Conservation (phyloP, 768 basidiomycete species). For the Krasilnikovozyma curviuscula region DNA sequence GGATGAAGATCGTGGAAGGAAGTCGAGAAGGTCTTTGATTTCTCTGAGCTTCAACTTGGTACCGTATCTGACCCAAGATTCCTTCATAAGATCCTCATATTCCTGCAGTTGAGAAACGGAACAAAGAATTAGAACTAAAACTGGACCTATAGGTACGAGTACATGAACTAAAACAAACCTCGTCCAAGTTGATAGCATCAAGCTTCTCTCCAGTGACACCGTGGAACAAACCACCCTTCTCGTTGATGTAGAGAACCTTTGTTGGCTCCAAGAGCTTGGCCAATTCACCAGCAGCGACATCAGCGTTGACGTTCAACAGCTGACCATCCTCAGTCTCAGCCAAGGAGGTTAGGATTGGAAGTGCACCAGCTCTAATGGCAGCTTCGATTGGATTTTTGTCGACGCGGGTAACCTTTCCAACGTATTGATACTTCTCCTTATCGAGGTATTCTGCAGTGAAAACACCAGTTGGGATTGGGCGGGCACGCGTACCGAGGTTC, state of each 20-base stretch:
- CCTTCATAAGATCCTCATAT: slow-evolving; percentile 88
- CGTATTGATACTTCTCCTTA: slow-evolving; percentile 80
- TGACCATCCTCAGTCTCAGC: slow-evolving; percentile 94
- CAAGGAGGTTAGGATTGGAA: slow-evolving; percentile 85
- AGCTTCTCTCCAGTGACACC: slow-evolving; percentile 92
- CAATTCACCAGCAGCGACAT: slow-evolving; percentile 92
- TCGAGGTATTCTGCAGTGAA: slow-evolving; percentile 96
- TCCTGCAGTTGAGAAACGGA: slow-evolving; percentile 35
- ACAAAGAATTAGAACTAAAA: background rate
- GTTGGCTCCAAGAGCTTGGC: slow-evolving; percentile 94
- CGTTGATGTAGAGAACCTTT: slow-evolving; percentile 96
- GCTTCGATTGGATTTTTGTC: slow-evolving; percentile 96
- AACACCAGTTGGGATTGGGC: slow-evolving; percentile 93
- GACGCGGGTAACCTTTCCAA: slow-evolving; percentile 82
- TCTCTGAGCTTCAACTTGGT: slow-evolving; percentile 98
- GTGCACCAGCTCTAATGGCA: slow-evolving; percentile 81
- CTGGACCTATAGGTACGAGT: background rate
- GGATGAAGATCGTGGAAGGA: slow-evolving; percentile 91
- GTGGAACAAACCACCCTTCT: slow-evolving; percentile 95
- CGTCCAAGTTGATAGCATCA: slow-evolving; percentile 90
- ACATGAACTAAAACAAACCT: slow-evolving; percentile 34
- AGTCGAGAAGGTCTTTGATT: slow-evolving; percentile 95
- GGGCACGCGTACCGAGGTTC: slow-evolving; percentile 82
- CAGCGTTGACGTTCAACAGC: slow-evolving; percentile 96
- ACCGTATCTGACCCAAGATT: slow-evolving; percentile 96